Evolutionary conservation across 176 grass and related monocot genomes (phyloP).

Genomic region (Oryza meridionalis): DNA sequence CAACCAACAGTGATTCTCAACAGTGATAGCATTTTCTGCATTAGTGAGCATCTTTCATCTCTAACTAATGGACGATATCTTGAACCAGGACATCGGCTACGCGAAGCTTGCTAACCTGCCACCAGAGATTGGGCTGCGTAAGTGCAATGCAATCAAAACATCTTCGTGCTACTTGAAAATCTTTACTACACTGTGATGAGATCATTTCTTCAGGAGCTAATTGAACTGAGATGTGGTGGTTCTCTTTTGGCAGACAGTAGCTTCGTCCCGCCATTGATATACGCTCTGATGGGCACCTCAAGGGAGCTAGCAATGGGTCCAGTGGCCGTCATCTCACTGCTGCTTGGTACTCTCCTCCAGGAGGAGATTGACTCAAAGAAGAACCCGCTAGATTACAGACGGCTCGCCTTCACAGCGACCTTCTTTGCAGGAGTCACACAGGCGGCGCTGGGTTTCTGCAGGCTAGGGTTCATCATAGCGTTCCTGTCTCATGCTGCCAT

Average conservation of each 20-base stretch:
- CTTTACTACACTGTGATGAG: no score
- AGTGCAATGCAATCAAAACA: slow-evolving; percentile 41
- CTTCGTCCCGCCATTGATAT: slow-evolving; percentile 86
- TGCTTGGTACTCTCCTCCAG: slow-evolving; percentile 74
- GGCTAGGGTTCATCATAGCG: slow-evolving; percentile 87
- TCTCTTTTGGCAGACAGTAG: slow-evolving; percentile 63
- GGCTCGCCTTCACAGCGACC: slow-evolving; percentile 78
- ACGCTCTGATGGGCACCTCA: slow-evolving; percentile 85
- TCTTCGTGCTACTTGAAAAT: not conserved
- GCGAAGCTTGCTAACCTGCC: slow-evolving; percentile 75
- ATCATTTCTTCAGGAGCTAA: no score
- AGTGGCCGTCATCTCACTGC: slow-evolving; percentile 82
- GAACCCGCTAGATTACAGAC: slow-evolving; percentile 51
- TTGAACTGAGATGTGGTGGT: not conserved
- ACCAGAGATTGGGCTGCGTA: slow-evolving; percentile 77
- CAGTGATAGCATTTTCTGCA: not conserved
- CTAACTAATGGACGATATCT: not conserved
- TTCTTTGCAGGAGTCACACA: slow-evolving; percentile 88
- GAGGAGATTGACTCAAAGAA: slow-evolving; percentile 56
- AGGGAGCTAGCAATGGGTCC: slow-evolving; percentile 96
- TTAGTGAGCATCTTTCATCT: no score
- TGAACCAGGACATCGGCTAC: slow-evolving; percentile 81
- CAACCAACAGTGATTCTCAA: no score
- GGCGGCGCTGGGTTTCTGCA: slow-evolving; percentile 64
- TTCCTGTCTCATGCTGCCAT: slow-evolving; percentile 93